Conservation (phyloP, 2,329 filamentous ascomycete genomes). For the Penicillium thymicola region DNA sequence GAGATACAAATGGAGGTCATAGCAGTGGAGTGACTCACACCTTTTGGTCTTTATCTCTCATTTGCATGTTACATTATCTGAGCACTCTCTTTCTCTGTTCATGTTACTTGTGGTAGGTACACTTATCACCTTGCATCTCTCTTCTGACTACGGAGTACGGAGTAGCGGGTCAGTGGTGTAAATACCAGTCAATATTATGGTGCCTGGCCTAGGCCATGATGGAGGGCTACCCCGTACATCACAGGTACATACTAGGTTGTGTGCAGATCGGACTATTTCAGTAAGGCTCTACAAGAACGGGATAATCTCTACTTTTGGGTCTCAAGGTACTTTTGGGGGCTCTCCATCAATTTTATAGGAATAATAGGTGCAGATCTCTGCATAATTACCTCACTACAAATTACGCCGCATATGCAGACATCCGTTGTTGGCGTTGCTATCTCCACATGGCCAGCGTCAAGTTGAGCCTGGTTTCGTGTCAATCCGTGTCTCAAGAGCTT, state of each 20-base stretch:
- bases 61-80: background rate
- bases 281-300: background rate
- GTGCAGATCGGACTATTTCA: background rate
- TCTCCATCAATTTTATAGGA: background rate
- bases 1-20: background rate
- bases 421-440: background rate
- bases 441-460: background rate
- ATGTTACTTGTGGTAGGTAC: background rate
- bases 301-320: no score
- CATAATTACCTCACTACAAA: background rate
- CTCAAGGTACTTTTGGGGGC: no score
- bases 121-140: background rate
- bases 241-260: background rate
- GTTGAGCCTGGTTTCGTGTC: background rate
- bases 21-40: background rate
- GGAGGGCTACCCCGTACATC: background rate
- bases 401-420: background rate
- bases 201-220: background rate
- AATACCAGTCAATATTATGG: no score
- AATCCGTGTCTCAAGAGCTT: background rate
- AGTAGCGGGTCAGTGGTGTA: no score
- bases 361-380: background rate
- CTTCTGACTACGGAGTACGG: background rate
- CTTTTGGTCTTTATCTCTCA: no score
- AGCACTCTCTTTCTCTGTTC: background rate